Percentiles rank a stretch among this genome's conserved stretches.
These are phyloP conservation scores for Lactarius trivialis DNA, from an alignment of 768 basidiomycete species.

Conservation along the genomic window DNA sequence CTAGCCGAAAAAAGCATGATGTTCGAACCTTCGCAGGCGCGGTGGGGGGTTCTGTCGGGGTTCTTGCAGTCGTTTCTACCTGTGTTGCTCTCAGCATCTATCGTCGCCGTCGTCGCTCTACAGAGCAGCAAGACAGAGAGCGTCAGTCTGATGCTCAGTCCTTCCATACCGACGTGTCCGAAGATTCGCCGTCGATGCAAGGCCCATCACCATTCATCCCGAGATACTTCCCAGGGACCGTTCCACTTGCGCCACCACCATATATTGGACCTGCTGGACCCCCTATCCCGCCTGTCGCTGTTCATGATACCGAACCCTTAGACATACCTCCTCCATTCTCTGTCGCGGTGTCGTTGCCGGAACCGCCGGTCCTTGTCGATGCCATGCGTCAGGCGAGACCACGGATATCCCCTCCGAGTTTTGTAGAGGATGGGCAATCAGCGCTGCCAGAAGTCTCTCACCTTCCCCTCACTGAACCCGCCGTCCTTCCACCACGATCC, in stretches of 20 bases:
- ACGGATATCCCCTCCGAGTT: neutral
- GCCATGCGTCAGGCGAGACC: slow-evolving; percentile 3
- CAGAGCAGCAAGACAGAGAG: slow-evolving; percentile 32
- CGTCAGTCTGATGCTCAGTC: slow-evolving; percentile 24
- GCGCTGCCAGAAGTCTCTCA: neutral
- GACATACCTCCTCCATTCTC: slow-evolving; percentile 27
- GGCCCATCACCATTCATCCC: slow-evolving; percentile 47
- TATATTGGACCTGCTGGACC: slow-evolving; percentile 31
- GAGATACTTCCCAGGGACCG: slow-evolving; percentile 51
- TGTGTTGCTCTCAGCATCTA: slow-evolving; percentile 48
- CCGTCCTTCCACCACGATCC: neutral
- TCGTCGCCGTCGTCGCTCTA: slow-evolving; percentile 38
- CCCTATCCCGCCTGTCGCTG: slow-evolving; percentile 19
- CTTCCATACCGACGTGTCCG: slow-evolving; percentile 28
- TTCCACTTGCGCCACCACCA: slow-evolving; percentile 37
- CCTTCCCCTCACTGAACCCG: neutral
- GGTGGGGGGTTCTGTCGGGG: slow-evolving; percentile 45
- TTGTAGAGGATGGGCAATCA: neutral
- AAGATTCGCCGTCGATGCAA: slow-evolving; percentile 32
- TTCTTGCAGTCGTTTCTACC: slow-evolving; percentile 41
- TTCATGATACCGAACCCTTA: slow-evolving; percentile 21
- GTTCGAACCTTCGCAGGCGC: slow-evolving; percentile 48
- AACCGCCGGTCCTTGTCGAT: slow-evolving; percentile 26
- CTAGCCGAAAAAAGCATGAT: slow-evolving; percentile 25
- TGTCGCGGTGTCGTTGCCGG: slow-evolving; percentile 26